phyloP scores from a whole-genome alignment of 176 grass and related monocot genomes.

The Areca catechu region DNA sequence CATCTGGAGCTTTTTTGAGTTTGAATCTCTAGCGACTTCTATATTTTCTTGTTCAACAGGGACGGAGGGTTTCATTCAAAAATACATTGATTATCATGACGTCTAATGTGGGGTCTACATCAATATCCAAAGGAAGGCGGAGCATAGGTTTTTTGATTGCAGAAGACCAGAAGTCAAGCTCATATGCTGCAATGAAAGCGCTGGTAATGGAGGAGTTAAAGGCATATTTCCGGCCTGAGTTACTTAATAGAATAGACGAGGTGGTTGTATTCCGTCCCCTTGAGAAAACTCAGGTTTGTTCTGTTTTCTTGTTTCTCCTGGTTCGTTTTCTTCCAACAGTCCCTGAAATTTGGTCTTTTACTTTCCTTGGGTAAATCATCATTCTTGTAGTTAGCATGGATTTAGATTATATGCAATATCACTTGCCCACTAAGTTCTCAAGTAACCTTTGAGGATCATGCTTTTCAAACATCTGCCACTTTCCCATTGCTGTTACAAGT shows the following conservation, averaged over 20 bases:
- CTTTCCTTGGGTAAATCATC: too few relatives aligned
- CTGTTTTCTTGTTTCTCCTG: constrained; percentile 5
- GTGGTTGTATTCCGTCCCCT: constrained; percentile 85
- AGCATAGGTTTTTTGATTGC: constrained; percentile 66
- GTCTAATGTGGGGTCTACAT: constrained; percentile 79
- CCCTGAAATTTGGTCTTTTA: too few relatives aligned
- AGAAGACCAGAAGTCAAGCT: constrained; percentile 49
- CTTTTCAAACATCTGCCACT: too few relatives aligned
- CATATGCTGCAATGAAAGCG: constrained; percentile 71
- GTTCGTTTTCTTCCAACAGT: neutral
- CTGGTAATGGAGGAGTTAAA: constrained; percentile 78
- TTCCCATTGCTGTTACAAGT: too few relatives aligned
- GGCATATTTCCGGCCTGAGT: constrained; percentile 82
- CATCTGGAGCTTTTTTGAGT: constrained; percentile 9
- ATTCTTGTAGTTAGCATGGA: too few relatives aligned
- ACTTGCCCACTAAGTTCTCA: too few relatives aligned
- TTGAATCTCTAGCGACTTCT: constrained; percentile 22
- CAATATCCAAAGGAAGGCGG: constrained; percentile 64
- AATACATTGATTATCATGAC: constrained; percentile 99
- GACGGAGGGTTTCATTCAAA: constrained; percentile 92
- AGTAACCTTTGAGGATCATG: too few relatives aligned
- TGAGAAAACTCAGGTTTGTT: constrained; percentile 69
- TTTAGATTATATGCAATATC: too few relatives aligned
- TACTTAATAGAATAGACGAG: constrained; percentile 96
- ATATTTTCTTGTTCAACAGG: constrained; percentile 29